These are phyloP conservation scores for Solanum pimpinellifolium DNA, from an alignment of 257 asterid genomes.

Conservation along the genomic window DNA sequence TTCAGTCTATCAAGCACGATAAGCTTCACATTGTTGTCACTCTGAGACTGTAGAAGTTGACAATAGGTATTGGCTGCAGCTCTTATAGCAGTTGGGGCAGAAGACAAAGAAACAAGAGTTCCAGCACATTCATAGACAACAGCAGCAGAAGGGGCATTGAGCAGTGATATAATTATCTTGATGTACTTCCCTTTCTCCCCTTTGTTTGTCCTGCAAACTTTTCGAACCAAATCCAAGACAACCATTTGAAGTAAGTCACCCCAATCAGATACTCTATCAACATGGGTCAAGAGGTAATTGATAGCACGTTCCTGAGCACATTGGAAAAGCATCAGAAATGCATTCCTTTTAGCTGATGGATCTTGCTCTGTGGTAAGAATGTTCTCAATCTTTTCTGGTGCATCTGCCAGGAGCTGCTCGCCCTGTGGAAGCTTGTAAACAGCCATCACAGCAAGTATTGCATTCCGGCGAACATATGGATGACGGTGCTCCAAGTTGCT, in stretches of 20 bases:
- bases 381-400: slow-evolving; percentile 92
- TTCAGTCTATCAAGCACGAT: slow-evolving; percentile 75
- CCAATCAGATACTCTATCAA: slow-evolving; percentile 81
- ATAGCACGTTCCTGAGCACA: slow-evolving; percentile 87
- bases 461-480: slow-evolving; percentile 74
- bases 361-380: slow-evolving; percentile 80
- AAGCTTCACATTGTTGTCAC: slow-evolving; percentile 86
- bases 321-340: slow-evolving; percentile 85
- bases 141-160: slow-evolving; percentile 81
- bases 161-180: slow-evolving; percentile 69
- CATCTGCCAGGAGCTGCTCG: slow-evolving; percentile 83
- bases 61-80: slow-evolving; percentile 93
- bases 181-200: slow-evolving; percentile 87
- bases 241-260: slow-evolving; percentile 87
- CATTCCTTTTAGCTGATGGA: slow-evolving; percentile 80
- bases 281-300: slow-evolving; percentile 62
- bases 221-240: slow-evolving; percentile 75
- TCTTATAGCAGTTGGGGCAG: slow-evolving; percentile 88
- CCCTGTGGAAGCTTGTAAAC: slow-evolving; percentile 89
- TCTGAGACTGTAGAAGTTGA: slow-evolving; percentile 89
- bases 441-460: slow-evolving; percentile 80
- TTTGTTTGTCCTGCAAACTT: slow-evolving; percentile 87
- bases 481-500: slow-evolving; percentile 81
- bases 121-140: slow-evolving; percentile 91
- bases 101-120: slow-evolving; percentile 84